These are phyloP conservation scores for Tardiomyces blankii DNA, from an alignment of 1,139 yeast genomes.

Conservation along the genomic window DNA sequence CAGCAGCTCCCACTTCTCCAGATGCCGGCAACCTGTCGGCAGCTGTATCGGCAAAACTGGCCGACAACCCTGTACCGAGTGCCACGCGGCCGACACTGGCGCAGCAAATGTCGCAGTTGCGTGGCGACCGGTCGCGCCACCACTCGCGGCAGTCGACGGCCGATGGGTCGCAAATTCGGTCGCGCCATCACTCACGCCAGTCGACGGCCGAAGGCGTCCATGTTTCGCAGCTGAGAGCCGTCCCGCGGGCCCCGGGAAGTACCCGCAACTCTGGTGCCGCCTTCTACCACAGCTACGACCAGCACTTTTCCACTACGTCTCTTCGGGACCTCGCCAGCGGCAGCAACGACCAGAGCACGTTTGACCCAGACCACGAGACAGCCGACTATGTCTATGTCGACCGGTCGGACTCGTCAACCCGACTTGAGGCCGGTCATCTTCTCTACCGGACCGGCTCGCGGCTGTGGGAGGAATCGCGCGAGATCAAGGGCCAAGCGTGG, in stretches of 20 bases:
- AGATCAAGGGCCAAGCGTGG: conserved; percentile 19
- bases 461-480: conserved; percentile 19
- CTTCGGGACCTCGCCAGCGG: neutral
- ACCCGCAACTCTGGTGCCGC: neutral
- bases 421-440: conserved; percentile 8
- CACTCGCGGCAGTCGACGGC: neutral
- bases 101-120: neutral
- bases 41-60: too few species aligned
- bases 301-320: conserved; percentile 5
- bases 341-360: neutral
- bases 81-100: neutral
- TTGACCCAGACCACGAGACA: neutral
- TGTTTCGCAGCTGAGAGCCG: conserved; percentile 8
- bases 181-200: conserved; percentile 7
- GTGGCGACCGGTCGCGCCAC: neutral
- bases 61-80: too few species aligned
- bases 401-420: neutral
- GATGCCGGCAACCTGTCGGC: too few species aligned
- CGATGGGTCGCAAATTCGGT: conserved; percentile 3
- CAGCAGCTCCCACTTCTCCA: too few species aligned
- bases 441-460: conserved; percentile 18
- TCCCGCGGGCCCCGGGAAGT: conserved; percentile 1
- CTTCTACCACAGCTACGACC: conserved; percentile 3
- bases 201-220: conserved; percentile 4
- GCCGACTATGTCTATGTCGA: neutral